A percentile compares a stretch with the other conserved stretches of the same genome.
These are phyloP conservation scores for Kurtzmaniella quercitrusa DNA, from an alignment of 1,139 yeast genomes.

Conservation along the genomic window DNA sequence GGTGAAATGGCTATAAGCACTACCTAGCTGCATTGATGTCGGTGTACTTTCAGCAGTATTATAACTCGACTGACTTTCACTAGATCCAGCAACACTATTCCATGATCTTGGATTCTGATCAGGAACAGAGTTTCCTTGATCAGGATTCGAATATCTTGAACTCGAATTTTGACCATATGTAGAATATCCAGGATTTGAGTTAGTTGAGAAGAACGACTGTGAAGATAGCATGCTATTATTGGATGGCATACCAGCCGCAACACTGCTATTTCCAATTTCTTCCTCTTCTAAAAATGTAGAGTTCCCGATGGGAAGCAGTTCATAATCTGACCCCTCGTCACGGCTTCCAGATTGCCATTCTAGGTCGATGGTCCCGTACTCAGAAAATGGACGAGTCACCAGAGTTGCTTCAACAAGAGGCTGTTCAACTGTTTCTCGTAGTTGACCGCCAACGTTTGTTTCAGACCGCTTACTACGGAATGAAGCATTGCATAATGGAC, in stretches of 20 bases:
- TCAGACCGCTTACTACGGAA: conserved; percentile 9
- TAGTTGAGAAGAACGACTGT: conserved; percentile 4
- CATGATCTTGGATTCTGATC: no score
- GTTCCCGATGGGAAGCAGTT: not conserved
- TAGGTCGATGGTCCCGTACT: conserved; percentile 6
- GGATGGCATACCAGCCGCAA: not conserved
- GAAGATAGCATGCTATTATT: not conserved
- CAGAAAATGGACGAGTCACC: conserved; percentile 14
- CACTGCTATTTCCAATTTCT: not conserved
- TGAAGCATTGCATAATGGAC: conserved; percentile 41
- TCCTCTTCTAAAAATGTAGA: not conserved
- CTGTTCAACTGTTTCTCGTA: no score
- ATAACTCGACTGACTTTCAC: not conserved
- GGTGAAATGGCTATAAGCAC: not conserved
- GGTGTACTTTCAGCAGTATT: not conserved
- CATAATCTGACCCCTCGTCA: not conserved
- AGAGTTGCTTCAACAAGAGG: not conserved
- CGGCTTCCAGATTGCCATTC: conserved; percentile 2
- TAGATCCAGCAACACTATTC: not conserved
- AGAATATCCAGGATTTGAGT: not conserved
- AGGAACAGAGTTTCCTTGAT: no score
- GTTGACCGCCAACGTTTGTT: not conserved
- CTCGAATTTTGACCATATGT: not conserved
- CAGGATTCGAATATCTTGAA: no score
- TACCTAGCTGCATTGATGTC: not conserved